A percentile compares a stretch with the other conserved stretches of the same genome.
Conservation (phyloP, 176 grass and related monocot species). For the Phragmites australis region DNA sequence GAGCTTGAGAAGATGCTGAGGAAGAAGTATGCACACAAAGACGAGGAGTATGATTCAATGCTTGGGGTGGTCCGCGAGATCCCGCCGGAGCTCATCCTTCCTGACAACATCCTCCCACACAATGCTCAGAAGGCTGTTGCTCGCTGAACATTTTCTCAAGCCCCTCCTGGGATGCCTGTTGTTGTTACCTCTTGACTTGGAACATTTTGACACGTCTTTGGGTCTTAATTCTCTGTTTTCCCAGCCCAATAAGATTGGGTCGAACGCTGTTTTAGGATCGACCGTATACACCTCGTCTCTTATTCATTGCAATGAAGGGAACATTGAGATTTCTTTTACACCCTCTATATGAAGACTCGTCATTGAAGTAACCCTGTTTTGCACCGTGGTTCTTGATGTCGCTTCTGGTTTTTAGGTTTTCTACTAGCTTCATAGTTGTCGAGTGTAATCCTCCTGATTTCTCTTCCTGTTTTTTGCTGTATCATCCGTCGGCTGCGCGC, state of each 20-base stretch:
- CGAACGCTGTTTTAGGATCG: constrained; percentile 71
- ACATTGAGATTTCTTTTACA: not conserved
- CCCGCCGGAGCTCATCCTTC: constrained; percentile 73
- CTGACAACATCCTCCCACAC: constrained; percentile 72
- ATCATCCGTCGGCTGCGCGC: too few species aligned
- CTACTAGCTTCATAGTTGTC: too few species aligned
- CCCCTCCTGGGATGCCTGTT: constrained; percentile 18
- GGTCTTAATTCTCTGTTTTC: constrained; percentile 41
- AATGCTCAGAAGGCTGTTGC: constrained; percentile 59
- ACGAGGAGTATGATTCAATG: constrained; percentile 93
- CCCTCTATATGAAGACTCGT: not conserved
- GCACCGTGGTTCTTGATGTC: too few species aligned
- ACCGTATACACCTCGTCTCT: constrained; percentile 39
- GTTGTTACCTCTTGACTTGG: constrained; percentile 43
- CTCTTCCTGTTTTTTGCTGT: too few species aligned
- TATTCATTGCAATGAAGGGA: constrained; percentile 39
- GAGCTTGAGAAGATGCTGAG: constrained; percentile 86
- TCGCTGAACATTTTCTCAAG: constrained; percentile 27
- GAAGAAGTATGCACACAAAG: constrained; percentile 75
- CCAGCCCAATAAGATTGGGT: constrained; percentile 76
- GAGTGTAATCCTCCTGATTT: too few species aligned
- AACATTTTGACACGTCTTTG: constrained; percentile 47
- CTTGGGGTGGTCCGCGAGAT: constrained; percentile 80
- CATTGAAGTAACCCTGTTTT: constrained; percentile 15
- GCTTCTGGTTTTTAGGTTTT: too few species aligned